Evolutionary conservation across 192 early-diverging fungal genomes (phyloP).

Genomic region (Ambispora gerdemannii): DNA sequence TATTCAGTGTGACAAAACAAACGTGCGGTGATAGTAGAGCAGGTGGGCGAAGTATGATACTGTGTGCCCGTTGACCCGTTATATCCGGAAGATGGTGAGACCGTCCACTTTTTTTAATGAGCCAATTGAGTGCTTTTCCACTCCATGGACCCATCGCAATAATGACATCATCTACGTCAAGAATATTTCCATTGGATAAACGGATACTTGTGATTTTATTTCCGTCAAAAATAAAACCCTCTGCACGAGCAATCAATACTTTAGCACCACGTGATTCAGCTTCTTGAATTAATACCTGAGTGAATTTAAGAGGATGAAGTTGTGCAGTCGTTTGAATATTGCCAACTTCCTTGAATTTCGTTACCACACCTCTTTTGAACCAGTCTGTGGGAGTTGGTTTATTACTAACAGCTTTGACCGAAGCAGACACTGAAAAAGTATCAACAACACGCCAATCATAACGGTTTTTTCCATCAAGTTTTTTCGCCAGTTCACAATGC

Average conservation of each 20-base stretch:
- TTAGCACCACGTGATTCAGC: conserved; percentile 35
- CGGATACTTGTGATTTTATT: conserved; percentile 30
- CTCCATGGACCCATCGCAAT: conserved; percentile 50
- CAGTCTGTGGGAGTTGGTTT: conserved; percentile 25
- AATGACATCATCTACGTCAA: conserved; percentile 37
- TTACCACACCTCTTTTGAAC: conserved; percentile 20
- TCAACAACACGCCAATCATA: conserved; percentile 44
- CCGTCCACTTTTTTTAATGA: conserved; percentile 17
- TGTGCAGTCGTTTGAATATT: conserved; percentile 40
- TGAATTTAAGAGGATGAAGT: conserved; percentile 41
- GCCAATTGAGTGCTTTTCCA: conserved; percentile 31
- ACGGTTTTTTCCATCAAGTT: conserved; percentile 33
- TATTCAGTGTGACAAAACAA: conserved; percentile 37
- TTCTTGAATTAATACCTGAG: conserved; percentile 34
- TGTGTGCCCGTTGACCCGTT: conserved; percentile 39
- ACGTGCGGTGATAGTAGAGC: conserved; percentile 34
- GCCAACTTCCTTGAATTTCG: conserved; percentile 29
- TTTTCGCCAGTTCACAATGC: conserved; percentile 41
- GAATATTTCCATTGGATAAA: conserved; percentile 29
- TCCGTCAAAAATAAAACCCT: conserved; percentile 29
- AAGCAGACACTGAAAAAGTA: conserved; percentile 37
- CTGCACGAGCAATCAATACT: conserved; percentile 28
- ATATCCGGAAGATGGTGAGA: conserved; percentile 31
- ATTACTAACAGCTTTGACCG: conserved; percentile 19
- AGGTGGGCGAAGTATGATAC: conserved; percentile 34